Conservation (phyloP, 2,329 filamentous ascomycete genomes). For the Blumeriella jaapii region DNA sequence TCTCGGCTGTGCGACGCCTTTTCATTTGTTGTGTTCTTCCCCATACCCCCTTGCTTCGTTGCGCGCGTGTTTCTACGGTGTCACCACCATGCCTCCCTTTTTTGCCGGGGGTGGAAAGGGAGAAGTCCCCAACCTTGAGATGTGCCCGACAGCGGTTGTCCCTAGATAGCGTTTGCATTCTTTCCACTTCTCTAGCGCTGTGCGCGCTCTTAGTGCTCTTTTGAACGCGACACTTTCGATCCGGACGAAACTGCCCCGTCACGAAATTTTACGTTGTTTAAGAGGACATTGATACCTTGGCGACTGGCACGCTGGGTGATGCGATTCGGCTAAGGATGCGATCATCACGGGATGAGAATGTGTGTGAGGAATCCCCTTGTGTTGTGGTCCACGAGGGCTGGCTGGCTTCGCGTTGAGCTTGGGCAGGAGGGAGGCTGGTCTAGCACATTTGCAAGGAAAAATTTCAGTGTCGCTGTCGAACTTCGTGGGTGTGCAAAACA, state of each 20-base stretch:
- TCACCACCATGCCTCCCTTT: not conserved
- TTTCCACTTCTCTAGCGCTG: not conserved
- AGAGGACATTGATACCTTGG: too few species aligned
- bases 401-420: too few species aligned
- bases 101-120: not conserved
- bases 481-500: too few species aligned
- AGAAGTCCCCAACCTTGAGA: not conserved
- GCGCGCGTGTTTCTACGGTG: slow-evolving; percentile 1
- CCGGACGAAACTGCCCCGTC: not conserved
- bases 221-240: not conserved
- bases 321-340: too few species aligned
- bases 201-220: not conserved
- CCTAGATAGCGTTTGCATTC: not conserved
- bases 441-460: too few species aligned
- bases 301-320: too few species aligned
- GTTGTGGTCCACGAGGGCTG: too few species aligned
- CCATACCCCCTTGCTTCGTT: slow-evolving; percentile 17
- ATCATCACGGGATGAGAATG: too few species aligned
- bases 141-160: not conserved
- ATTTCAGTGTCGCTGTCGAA: too few species aligned
- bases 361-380: too few species aligned
- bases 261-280: not conserved
- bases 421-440: too few species aligned
- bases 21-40: slow-evolving; percentile 11
- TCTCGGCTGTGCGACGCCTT: slow-evolving; percentile 11